Evolutionary conservation across 495 filamentous ascomycete genomes (phyloP), one percentile per base, ranked within the genome.

Genomic region (Usnea hakonensis): DNA sequence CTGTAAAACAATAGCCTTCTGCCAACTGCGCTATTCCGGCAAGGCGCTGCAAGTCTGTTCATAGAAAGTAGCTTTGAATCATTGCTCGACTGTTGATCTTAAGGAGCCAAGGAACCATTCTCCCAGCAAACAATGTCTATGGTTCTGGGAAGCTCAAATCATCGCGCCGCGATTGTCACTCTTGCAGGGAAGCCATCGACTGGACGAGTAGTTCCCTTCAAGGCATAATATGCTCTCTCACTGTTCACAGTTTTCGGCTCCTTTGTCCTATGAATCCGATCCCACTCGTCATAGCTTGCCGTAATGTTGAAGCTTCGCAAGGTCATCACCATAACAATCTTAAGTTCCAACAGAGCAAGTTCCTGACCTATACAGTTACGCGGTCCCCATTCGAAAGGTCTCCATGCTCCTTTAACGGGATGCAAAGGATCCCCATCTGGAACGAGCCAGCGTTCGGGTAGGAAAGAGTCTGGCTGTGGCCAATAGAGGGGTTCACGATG

Each of bases 301-400:
- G 38, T 61, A 37, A 77, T 63, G 41, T 72, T 62, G 57, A 77
- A 77, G 40, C 64, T 35, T 23, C 73, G 60, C n/a, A 71, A 41
- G 6, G 72, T 72, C 62, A 78, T 57, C 1, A 69, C 74, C 35
- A 78, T 52, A 13, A 73, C 73, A 17, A 78, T 62, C 53, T 73
- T 72, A 5, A 78, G 53, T 58, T 84, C 79, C 1, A 77, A 30
- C 57, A 71, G 68, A 6, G 72, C 79, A 26, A 83, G 64, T 55
- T 78, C 78, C 65, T 83, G 78, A 0, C 79, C 80, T 33, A 82
- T 78, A 50, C 81, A 82, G 53, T 72, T 74, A 35, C 78, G 68
- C 2, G 77, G 79, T 0, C 81, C 81, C 5, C 72, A 70, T 67
- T 78, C 74, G 40, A 83, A 83, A 2, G 79, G 72, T 21, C 79